Conservation (phyloP, 805 yeast genomes). For the Saccharomycopsis sp. region DNA sequence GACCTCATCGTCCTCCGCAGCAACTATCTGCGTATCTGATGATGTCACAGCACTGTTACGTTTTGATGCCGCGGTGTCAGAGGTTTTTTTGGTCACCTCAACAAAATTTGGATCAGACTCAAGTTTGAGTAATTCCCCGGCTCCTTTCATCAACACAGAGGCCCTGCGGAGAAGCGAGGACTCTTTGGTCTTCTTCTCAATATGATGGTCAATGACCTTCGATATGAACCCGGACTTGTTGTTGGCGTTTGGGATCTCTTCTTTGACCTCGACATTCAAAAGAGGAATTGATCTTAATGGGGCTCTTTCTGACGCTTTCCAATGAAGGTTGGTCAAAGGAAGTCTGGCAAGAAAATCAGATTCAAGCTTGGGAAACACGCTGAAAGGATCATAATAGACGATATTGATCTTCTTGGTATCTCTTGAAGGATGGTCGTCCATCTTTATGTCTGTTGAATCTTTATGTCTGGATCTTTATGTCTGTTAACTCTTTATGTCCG, state of each 20-base stretch:
- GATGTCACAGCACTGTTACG: conserved; percentile 11
- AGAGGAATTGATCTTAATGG: conserved; percentile 59
- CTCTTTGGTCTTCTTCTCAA: conserved; percentile 7
- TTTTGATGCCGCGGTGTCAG: background rate
- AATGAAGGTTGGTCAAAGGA: conserved; percentile 61
- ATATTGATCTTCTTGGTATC: conserved; percentile 15
- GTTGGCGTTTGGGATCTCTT: conserved; percentile 44
- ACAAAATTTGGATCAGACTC: background rate
- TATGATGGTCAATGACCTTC: conserved; percentile 19
- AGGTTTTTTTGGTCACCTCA: background rate
- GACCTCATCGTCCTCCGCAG: conserved; percentile 2
- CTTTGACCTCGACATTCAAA: conserved; percentile 46
- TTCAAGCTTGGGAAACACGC: conserved; percentile 42
- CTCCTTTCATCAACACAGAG: conserved; percentile 4
- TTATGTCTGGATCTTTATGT: background rate
- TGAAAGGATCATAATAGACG: conserved; percentile 66
- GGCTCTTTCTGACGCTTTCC: conserved; percentile 47
- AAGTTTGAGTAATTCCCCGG: background rate
- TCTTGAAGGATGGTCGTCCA: background rate
- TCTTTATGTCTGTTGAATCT: no score
- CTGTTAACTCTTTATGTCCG: background rate
- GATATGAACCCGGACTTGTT: conserved; percentile 17
- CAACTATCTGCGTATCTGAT: background rate
- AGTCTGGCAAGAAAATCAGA: conserved; percentile 39
- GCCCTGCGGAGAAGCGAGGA: conserved; percentile 8